Evolutionary conservation across 2,329 filamentous ascomycete species (phyloP), one percentile per base, ranked within the genome.

Genomic region (Geosmithia putterillii): DNA sequence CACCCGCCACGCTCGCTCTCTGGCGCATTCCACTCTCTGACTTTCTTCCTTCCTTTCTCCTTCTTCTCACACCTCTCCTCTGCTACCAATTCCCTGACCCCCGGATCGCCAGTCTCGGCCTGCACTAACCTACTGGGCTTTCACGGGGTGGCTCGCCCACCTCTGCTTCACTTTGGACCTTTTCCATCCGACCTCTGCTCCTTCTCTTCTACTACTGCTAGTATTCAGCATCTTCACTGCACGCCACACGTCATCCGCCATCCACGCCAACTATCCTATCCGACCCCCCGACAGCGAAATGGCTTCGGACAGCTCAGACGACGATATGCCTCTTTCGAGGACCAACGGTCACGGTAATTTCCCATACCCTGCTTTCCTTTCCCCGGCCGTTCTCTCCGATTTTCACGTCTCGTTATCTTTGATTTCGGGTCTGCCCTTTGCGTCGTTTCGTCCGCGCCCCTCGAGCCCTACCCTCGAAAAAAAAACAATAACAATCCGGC

Each of bases 311-410:
- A 69, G 63, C 55, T 92, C 86, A 23, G 86, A 90, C 56, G 87
- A 94, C 58, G 86, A 94, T 62, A 75, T 74, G 67, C 88, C 88
- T 63, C 75, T 94, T 53, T 75, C 83, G 50, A 76, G 71, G 62
- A 57, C 70, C 48, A 84, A 84, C 65, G 80, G 79, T 47, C 70
- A 76, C 54, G 66, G 86, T 90, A 68, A 76, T 85, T 42, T 46
- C 32, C 42, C 46, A 42, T 4, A 3, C 28, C 4, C 28, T 36
- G 32, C 22, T 7, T 36, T 42, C 7, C 76, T 85, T 42, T 46
- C 32, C 42, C 46, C 43, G 10, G 5, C 28, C 4, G 10, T 36
- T 36, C 22, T 7, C 32, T 42, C 7, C 19, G 42, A 15, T 36
- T 36, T 28, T 41, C 15, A 6, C 21, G 17, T 5, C 7, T 39